These are phyloP conservation scores for Tolypocladium album DNA, from an alignment of 2,329 filamentous ascomycete genomes.

Conservation along the genomic window DNA sequence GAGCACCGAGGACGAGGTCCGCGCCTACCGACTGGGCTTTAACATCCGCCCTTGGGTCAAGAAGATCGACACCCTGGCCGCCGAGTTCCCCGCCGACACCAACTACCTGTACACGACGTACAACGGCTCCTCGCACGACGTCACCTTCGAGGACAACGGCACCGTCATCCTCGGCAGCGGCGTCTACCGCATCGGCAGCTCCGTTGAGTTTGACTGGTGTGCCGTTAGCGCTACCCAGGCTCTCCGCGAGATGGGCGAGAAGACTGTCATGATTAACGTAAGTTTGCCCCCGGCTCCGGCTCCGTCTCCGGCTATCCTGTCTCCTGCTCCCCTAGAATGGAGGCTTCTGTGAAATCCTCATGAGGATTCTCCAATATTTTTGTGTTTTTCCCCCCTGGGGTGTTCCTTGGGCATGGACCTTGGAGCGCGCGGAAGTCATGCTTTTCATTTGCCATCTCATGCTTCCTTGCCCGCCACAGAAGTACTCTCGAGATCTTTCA, in stretches of 20 bases:
- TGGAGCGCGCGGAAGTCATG: too few relatives aligned
- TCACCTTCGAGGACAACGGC: slow-evolving; percentile 87
- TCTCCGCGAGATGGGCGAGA: slow-evolving; percentile 78
- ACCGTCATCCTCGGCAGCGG: slow-evolving; percentile 83
- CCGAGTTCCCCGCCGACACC: slow-evolving; percentile 89
- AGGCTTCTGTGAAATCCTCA: too few relatives aligned
- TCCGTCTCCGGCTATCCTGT: too few relatives aligned
- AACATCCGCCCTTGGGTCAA: slow-evolving; percentile 94
- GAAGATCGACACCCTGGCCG: slow-evolving; percentile 94
- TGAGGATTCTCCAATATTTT: too few relatives aligned
- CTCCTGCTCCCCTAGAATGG: too few relatives aligned
- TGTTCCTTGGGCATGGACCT: too few relatives aligned
- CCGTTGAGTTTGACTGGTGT: slow-evolving; percentile 98
- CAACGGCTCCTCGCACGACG: slow-evolving; percentile 88
- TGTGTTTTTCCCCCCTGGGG: too few relatives aligned
- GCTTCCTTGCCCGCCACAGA: too few relatives aligned
- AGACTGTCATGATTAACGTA: slow-evolving; percentile 94
- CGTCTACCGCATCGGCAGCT: slow-evolving; percentile 95
- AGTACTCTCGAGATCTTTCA: not conserved
- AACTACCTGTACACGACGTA: slow-evolving; percentile 98
- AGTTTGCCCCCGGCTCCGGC: slow-evolving; percentile 14
- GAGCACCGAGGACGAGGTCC: slow-evolving; percentile 80
- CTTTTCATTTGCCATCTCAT: too few relatives aligned
- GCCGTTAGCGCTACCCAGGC: slow-evolving; percentile 82
- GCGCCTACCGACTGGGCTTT: slow-evolving; percentile 72